Evolutionary conservation across 345 rosid genomes (phyloP), one percentile per base, ranked within the genome.

Genomic region (Orychophragmus violaceus): DNA sequence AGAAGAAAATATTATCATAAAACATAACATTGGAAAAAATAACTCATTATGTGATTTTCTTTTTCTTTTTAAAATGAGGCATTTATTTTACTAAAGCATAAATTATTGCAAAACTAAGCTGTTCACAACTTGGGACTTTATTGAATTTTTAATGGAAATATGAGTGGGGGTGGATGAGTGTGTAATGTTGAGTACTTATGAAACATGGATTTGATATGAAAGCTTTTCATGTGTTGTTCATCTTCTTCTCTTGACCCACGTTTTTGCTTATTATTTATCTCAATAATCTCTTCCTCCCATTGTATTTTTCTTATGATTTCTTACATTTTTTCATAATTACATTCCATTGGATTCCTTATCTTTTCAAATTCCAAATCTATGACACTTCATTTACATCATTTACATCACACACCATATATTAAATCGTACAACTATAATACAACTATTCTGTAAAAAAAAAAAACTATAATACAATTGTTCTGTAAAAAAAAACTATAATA

Each of bases 181-280:
- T 59, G 42, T 32, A 41, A 60, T 66, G 77, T 60, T 74, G 62
- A 74, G 68, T 74, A 65, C 72, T 66, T 51, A 59, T 59, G 72
- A 51, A 73, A 64, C 76, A 66, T 66, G 48, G 68, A 73, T 73
- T 73, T 73, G 72, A 73, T 66, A 59, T 66, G 67, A 62, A 66
- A 59, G 18, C 62, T 65, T 37, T 37, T 30, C 8, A 5, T 28
- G 19, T 39, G 5, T 52, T 33, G 29, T 28, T 55, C 35, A 44
- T 32, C 19, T 71, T 32, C 22, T 17, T 42, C 13, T 33, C 29
- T 46, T 63, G 36, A 44, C 59, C 66, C 52, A 69, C 66, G 53
- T 36, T 37, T 48, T 62, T 70, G 13, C 46, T 33, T 18, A 46
- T 39, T 32, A 37, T 39, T 39, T 64, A 64, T 49, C 22, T 36